Evolutionary conservation across 164 flowering plant genomes (phyloP).

Genomic region (Aristolochia contorta): DNA sequence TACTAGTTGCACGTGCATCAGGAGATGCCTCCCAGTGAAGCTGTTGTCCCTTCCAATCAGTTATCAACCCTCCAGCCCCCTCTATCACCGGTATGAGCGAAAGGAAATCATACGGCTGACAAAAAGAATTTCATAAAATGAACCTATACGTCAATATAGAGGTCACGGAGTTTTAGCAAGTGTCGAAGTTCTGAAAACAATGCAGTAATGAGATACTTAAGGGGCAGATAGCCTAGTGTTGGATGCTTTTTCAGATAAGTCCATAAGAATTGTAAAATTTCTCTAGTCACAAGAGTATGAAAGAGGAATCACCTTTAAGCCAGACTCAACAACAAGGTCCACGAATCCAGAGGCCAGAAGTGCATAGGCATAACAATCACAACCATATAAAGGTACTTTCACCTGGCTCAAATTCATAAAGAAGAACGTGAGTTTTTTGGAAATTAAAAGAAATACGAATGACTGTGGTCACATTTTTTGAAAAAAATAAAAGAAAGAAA

Average conservation of each 20-base stretch:
- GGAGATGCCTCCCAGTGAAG: slow-evolving; percentile 82
- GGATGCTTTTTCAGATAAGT: not conserved
- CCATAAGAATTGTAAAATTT: not conserved
- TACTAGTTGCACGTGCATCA: slow-evolving; percentile 59
- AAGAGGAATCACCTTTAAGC: slow-evolving; percentile 57
- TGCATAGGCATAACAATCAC: slow-evolving; percentile 98
- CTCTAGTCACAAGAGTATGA: not conserved
- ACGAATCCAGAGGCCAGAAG: slow-evolving; percentile 90
- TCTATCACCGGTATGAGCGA: slow-evolving; percentile 84
- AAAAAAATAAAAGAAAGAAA: no score
- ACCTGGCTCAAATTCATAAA: slow-evolving; percentile 35
- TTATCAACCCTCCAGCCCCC: slow-evolving; percentile 89
- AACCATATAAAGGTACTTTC: slow-evolving; percentile 91
- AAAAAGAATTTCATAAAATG: not conserved
- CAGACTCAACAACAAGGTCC: slow-evolving; percentile 93
- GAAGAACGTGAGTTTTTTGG: not conserved
- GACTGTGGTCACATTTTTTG: no score
- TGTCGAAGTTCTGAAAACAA: no score
- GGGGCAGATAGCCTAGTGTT: not conserved
- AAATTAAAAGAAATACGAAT: no score
- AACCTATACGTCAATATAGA: not conserved
- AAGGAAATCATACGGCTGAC: slow-evolving; percentile 92
- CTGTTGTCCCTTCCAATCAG: slow-evolving; percentile 79
- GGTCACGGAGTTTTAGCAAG: no score
- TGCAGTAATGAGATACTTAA: not conserved